Base-by-base conservation (phyloP, 768 basidiomycete genomes). In the Saitozyma podzolica region DNA sequence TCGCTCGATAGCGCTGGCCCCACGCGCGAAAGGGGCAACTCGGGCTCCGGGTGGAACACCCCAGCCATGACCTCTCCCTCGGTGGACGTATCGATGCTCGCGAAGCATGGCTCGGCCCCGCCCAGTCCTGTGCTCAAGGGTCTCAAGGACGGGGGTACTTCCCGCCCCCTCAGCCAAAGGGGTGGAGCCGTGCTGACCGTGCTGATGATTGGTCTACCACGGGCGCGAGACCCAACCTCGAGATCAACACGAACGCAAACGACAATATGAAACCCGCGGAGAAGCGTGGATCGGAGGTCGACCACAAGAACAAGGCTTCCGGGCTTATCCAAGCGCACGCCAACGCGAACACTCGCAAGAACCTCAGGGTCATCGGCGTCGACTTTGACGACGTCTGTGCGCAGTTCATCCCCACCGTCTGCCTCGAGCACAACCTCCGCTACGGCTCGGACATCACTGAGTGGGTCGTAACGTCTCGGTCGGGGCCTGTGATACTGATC, bases 351-450 rank as follows among this genome's bases (percentile, higher is more conserved):
- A 29, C 29, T 29, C 29, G 29, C 10, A 57, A 59, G 42, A 70
- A 70, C 20, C 54, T 37, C 3, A 41, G 71, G 13, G 59, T 75
- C 40, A 70, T 75, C 40, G 69, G 62, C 4, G 43, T 75, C 50
- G 74, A 75, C 57, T 71, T 75, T 53, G 74, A 73, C 47, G 74
- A 69, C 53, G 68, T 73, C 9, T 72, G 62, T 45, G 53, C 58
- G 1, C 65, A 65, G 19, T 69, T 64, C 48, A 62, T 67, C 39
- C 61, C 56, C 9, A 63, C 60, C 8, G 50, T 66, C 8, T 16
- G 55, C 16, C 53, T 37, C 2, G 67, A 64, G 54, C 68, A 65
- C 52, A 70, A 70, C 40, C 41, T 40, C 0, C 37, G 61, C 29
- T 68, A 58, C 43, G 65, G 63, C 8, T 63, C 63, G 11, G 57